phyloP scores from a whole-genome alignment of 108 stramenopile species.

The Licmophora abbreviata region DNA sequence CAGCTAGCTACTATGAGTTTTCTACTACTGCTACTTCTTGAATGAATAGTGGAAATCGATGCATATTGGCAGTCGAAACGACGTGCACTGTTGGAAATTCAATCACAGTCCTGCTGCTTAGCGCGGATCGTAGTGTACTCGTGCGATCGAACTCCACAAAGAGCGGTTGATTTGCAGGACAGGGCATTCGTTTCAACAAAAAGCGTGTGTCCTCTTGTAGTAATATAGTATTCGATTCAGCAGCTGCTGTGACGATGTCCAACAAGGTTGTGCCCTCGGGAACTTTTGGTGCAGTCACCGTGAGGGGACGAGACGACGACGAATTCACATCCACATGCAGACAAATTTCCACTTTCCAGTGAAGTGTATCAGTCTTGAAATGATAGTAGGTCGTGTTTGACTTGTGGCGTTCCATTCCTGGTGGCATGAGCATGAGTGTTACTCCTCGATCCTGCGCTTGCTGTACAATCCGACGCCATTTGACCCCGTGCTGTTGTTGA shows the following conservation, averaged over 20 bases:
- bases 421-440: constrained; percentile 54
- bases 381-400: constrained; percentile 47
- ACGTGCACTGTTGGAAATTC: constrained; percentile 65
- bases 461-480: constrained; percentile 28
- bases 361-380: constrained; percentile 19
- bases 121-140: constrained; percentile 17
- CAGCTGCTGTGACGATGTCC: constrained; percentile 14
- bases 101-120: constrained; percentile 54
- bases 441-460: constrained; percentile 47
- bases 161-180: constrained; percentile 38
- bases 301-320: neutral
- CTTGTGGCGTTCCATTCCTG: constrained; percentile 51
- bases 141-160: constrained; percentile 31
- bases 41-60: neutral
- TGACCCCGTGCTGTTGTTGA: neutral
- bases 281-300: neutral
- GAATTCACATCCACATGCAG: neutral
- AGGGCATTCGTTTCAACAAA: constrained; percentile 47
- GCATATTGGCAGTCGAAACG: neutral
- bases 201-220: constrained; percentile 12
- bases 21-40: constrained; percentile 1
- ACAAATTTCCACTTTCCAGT: constrained; percentile 17
- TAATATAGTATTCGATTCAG: constrained; percentile 15
- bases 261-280: constrained; percentile 14
- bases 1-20: too few species aligned